Evolutionary conservation across 2,329 filamentous ascomycete genomes (phyloP), one percentile per base, ranked within the genome.

Genomic region (Curvularia hawaiiensis): DNA sequence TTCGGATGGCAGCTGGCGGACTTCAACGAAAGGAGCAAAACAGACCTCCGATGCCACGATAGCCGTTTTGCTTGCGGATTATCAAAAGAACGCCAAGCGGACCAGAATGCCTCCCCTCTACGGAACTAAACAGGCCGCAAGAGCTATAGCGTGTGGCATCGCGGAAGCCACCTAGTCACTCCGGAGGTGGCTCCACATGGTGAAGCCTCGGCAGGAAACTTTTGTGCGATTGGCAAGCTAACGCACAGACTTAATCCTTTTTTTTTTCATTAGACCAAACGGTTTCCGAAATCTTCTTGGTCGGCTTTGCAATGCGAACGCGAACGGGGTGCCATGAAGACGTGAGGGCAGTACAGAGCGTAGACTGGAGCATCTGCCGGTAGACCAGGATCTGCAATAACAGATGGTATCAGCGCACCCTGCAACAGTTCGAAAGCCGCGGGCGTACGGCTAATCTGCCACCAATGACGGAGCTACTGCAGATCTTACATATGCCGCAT

Each of bases 151-250:
- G 39, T 16, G 30, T 33, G 22, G 43, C 47, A 38, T 51, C 33
- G 44, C 49, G 28, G 38, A 31, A 16, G 39, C 56, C 52, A 45
- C 20, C 41, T 20, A 45, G 39, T 43, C 20, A 18, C n/a, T 43
- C 38, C 56, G 52, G 53, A 59, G 35, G 43, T 18, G 48, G 47
- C 49, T 51, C 52, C 54, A 53, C 41, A 30, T 14, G n/a, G 47
- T 31, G 18, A 56, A 46, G 28, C 40, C 40, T 41, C 20, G 22
- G 43, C 24, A 30, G 22, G 10, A 22, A 33, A 11, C 45, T 38
- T 46, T 50, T 33, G 47, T 48, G 38, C 48, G 30, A 45, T 38
- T 43, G 24, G 47, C n/a, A 47, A 51, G 50, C 50, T 54, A 49
- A 46, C 53, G 45, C 31, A 24, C 20, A 44, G 44, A 18, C 41